A percentile compares a stretch with the other conserved stretches of the same genome.
Evolutionary conservation across 2,329 filamentous ascomycete species (phyloP).

Genomic region (Colletotrichum sansevieriae): DNA sequence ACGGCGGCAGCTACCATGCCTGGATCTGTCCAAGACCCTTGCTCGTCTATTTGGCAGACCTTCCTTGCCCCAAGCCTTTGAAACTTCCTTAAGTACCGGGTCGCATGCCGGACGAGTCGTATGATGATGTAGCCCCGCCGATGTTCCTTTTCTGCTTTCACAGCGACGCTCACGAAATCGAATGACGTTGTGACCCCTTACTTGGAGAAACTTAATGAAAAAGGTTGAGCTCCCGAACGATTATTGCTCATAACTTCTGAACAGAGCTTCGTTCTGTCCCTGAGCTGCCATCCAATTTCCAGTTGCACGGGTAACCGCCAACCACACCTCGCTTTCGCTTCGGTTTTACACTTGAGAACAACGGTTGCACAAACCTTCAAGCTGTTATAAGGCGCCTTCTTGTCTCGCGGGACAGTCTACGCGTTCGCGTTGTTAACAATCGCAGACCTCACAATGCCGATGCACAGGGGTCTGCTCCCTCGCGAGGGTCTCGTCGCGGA

Average conservation of each 20-base stretch:
- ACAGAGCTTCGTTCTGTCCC: slow-evolving; percentile 4
- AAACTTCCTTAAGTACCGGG: slow-evolving; percentile 28
- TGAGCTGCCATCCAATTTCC: slow-evolving; percentile 22
- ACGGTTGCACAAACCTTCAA: slow-evolving; percentile 1
- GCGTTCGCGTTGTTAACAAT: background rate
- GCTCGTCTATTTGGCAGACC: slow-evolving; percentile 12
- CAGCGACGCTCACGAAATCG: background rate
- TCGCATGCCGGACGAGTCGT: background rate
- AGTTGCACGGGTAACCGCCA: background rate
- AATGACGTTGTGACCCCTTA: background rate
- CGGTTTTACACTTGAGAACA: background rate
- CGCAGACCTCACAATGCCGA: slow-evolving; percentile 30
- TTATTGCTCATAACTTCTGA: background rate
- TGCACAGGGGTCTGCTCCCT: slow-evolving; percentile 66
- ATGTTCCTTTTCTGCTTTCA: background rate
- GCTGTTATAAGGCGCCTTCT: background rate
- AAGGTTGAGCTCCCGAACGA: background rate
- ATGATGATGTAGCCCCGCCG: background rate
- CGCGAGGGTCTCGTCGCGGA: slow-evolving; percentile 73
- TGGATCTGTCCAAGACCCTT: slow-evolving; percentile 18
- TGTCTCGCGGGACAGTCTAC: background rate
- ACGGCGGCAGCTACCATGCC: slow-evolving; percentile 5
- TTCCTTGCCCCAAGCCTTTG: slow-evolving; percentile 2
- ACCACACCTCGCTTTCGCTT: slow-evolving; percentile 7
- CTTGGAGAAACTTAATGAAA: slow-evolving; percentile 3